phyloP scores from a whole-genome alignment of 805 yeast genomes.

The Limtongia smithiae region DNA sequence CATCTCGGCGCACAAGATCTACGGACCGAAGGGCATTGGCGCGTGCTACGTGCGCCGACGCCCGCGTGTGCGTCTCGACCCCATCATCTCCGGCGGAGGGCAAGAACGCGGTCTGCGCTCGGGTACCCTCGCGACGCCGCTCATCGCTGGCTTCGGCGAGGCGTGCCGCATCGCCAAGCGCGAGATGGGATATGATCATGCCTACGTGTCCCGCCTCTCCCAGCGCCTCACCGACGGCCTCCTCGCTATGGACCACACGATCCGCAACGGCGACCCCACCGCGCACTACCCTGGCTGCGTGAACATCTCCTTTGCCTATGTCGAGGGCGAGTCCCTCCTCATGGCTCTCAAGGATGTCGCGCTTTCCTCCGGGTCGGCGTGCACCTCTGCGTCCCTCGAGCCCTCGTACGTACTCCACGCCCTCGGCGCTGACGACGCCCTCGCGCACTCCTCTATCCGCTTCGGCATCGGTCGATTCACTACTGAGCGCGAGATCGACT shows the following conservation, averaged over 20 bases:
- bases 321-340: constrained; percentile 94
- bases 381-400: constrained; percentile 97
- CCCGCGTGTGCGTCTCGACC: constrained; percentile 95
- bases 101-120: constrained; percentile 98
- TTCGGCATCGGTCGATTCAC: constrained; percentile 97
- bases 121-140: constrained; percentile 96
- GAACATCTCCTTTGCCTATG: constrained; percentile 92
- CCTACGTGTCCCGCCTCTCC: constrained; percentile 68
- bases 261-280: constrained; percentile 76
- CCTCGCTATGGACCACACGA: constrained; percentile 80
- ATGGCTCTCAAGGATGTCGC: constrained; percentile 99
- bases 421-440: constrained; percentile 90
- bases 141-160: constrained; percentile 94
- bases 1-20: constrained; percentile 91
- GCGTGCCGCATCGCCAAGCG: constrained; percentile 79
- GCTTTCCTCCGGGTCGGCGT: constrained; percentile 92
- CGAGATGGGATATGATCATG: constrained; percentile 71
- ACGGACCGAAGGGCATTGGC: constrained; percentile 98
- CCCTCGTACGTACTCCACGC: constrained; percentile 97
- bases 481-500: constrained; percentile 92
- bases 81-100: constrained; percentile 95
- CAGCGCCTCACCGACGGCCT: constrained; percentile 68
- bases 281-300: constrained; percentile 90
- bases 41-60: constrained; percentile 94
- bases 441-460: constrained; percentile 97